Evolutionary conservation across 1,284 basidiomycete genomes (phyloP).

Genomic region (Rhodotorula sp.): DNA sequence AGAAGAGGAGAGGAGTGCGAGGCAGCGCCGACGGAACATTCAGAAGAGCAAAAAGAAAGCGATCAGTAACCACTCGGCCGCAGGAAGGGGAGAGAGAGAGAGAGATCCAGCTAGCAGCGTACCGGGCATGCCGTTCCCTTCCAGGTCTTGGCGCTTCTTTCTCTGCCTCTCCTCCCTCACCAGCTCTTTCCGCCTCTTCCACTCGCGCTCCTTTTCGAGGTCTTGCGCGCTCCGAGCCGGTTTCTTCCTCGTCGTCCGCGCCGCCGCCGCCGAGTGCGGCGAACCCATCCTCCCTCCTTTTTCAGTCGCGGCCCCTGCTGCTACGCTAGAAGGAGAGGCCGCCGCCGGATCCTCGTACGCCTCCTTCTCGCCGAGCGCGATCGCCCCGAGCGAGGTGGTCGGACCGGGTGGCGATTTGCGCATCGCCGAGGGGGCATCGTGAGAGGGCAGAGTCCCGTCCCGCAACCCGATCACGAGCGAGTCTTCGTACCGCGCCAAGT

Average conservation of each 20-base stretch:
- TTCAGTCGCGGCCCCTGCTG: background rate
- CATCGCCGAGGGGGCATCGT: conserved; percentile 35
- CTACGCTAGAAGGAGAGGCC: background rate
- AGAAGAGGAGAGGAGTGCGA: too few relatives aligned
- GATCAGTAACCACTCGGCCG: too few relatives aligned
- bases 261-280: conserved; percentile 1
- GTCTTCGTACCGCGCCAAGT: conserved; percentile 36
- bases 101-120: background rate
- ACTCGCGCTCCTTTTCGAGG: conserved; percentile 15
- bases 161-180: conserved; percentile 3
- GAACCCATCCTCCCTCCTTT: background rate
- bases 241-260: background rate
- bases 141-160: conserved; percentile 4
- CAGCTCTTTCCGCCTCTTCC: conserved; percentile 13
- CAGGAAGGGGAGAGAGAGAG: too few relatives aligned
- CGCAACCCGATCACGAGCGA: conserved; percentile 40
- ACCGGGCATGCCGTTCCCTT: conserved; percentile 20
- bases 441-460: conserved; percentile 39
- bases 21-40: too few relatives aligned
- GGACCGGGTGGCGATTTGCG: conserved; percentile 19
- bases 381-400: conserved; percentile 25
- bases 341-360: conserved; percentile 13
- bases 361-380: conserved; percentile 34
- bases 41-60: too few relatives aligned
- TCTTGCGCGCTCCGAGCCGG: conserved; percentile 5